Base-by-base conservation (phyloP, 495 filamentous ascomycete genomes). In the Astrothelium macrocarpum region DNA sequence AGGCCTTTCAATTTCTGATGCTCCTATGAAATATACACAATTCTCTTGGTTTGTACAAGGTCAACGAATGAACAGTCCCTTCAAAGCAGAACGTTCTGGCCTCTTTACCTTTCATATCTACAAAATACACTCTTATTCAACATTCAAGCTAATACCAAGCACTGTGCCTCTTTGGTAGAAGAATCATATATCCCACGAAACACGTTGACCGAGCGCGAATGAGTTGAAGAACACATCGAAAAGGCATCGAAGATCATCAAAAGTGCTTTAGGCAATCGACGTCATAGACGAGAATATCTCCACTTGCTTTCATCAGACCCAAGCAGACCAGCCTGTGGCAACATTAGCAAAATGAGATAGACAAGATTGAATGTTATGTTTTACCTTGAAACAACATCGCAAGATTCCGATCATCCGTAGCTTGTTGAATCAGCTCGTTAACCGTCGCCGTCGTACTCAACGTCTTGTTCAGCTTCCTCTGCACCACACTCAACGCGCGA, bases 351-450 rank as follows among this genome's bases (percentile, higher is more conserved):
- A 29, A 9, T 10, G 20, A 16, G 9, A 12, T 9, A 29, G 16
- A 20, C 20, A 20, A 16, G 25, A 16, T 2, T 16, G 43, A 20
- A 56, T 16, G 5, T 29, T 11, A 4, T 9, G 49, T 16, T 11
- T 71, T 84, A 91, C 91, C 92, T 72, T 84, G 86, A 81, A 90
- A 98, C 65, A 98, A 78, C 56, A 97, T 84, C 2, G 95, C 95
- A 69, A 98, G 73, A 73, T 98, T 97, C 71, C 83, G 81, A 78
- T 94, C 92, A 76, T 97, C 95, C 12, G 86, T 90, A 26, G 95
- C 93, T 76, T 93, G 88, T 72, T 97, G 94, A 65, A 97, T 97
- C 62, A 98, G 76, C 72, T 97, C 94, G 70, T 96, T 97, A 31
- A 98, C 94, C 45, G 91, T 96, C 18, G 94, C 94, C 61, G 85